Percentiles rank a stretch among this genome's conserved stretches.
phyloP scores from a whole-genome alignment of 805 yeast genomes.

The Cyberlindnera mississippiensis region DNA sequence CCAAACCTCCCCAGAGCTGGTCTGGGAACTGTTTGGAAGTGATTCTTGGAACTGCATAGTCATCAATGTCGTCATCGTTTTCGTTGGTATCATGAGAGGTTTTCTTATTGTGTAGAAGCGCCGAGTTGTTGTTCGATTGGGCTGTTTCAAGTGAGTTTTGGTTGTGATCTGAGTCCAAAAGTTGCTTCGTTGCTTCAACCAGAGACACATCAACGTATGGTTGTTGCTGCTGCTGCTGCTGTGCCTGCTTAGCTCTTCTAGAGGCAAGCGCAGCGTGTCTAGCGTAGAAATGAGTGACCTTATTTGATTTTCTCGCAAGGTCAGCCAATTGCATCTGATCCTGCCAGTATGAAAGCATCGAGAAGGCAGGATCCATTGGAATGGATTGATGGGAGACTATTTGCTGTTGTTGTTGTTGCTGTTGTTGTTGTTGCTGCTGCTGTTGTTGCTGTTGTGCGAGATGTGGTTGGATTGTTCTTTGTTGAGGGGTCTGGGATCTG shows the following conservation, averaged over 20 bases:
- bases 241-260: slow-evolving; percentile 31
- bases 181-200: slow-evolving; percentile 38
- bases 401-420: slow-evolving; percentile 29
- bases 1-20: slow-evolving; percentile 93
- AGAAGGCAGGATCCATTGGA: slow-evolving; percentile 32
- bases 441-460: slow-evolving; percentile 24
- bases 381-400: slow-evolving; percentile 20
- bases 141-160: slow-evolving; percentile 10
- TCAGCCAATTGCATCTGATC: slow-evolving; percentile 74
- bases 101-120: slow-evolving; percentile 37
- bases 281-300: slow-evolving; percentile 74
- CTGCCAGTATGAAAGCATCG: slow-evolving; percentile 59
- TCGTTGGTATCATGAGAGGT: slow-evolving; percentile 36
- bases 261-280: slow-evolving; percentile 74
- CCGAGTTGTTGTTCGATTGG: slow-evolving; percentile 15
- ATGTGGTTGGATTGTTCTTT: slow-evolving; percentile 29
- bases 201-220: slow-evolving; percentile 21
- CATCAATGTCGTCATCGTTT: slow-evolving; percentile 34
- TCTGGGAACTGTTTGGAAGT: slow-evolving; percentile 48
- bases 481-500: slow-evolving; percentile 32
- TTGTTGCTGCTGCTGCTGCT: slow-evolving; percentile 15
- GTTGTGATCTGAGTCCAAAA: slow-evolving; percentile 28
- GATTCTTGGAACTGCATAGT: slow-evolving; percentile 65
- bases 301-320: slow-evolving; percentile 59
- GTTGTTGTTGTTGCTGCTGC: slow-evolving; percentile 15